These are phyloP conservation scores for Backusella westeae DNA, from an alignment of 192 early-diverging fungal species.

Conservation along the genomic window DNA sequence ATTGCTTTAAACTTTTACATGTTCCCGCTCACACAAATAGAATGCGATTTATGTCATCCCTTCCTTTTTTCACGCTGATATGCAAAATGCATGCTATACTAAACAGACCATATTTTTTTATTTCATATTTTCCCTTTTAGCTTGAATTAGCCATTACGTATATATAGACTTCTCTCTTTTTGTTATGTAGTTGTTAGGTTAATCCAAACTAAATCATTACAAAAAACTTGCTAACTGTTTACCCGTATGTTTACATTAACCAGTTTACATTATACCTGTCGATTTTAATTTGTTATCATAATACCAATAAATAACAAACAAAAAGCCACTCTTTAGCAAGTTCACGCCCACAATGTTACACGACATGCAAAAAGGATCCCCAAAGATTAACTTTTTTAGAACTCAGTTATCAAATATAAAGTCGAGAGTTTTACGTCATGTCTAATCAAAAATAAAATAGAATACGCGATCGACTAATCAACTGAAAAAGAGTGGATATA, in stretches of 20 bases:
- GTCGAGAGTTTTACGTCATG: background rate
- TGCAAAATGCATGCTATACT: background rate
- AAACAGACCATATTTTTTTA: background rate
- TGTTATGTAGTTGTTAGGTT: background rate
- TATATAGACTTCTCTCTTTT: background rate
- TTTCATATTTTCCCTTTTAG: background rate
- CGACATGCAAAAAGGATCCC: background rate
- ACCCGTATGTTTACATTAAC: background rate
- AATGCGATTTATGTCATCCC: background rate
- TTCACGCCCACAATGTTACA: background rate
- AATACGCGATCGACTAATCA: background rate
- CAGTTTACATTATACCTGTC: background rate
- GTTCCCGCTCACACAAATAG: background rate
- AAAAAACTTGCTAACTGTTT: background rate
- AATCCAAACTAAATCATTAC: background rate
- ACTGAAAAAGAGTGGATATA: background rate
- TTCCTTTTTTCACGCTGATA: background rate
- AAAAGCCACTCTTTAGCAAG: conserved; percentile 3
- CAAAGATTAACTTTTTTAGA: background rate
- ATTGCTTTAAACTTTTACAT: background rate
- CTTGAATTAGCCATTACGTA: background rate
- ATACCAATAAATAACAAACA: background rate
- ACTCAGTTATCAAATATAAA: conserved; percentile 1
- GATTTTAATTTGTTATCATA: background rate
- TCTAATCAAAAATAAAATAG: background rate